Conservation (phyloP, 306 rosid genomes). For the Mucuna pruriens region DNA sequence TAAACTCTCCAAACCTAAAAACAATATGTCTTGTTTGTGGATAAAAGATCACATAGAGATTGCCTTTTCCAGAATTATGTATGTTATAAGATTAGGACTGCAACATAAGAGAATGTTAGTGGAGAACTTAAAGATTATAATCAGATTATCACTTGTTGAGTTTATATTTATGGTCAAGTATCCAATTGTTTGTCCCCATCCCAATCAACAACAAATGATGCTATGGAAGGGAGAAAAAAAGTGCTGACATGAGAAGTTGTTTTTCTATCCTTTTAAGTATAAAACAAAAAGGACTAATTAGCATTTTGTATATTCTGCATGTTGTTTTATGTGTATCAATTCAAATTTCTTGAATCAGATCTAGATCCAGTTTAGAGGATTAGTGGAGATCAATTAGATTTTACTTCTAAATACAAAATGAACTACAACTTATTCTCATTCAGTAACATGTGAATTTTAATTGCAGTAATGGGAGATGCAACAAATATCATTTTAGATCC, state of each 20-base stretch:
- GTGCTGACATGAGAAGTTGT: neutral
- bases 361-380: neutral
- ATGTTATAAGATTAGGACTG: neutral
- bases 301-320: neutral
- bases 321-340: neutral
- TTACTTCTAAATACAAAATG: neutral
- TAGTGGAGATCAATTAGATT: neutral
- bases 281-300: neutral
- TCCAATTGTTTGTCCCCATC: neutral
- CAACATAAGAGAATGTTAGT: neutral
- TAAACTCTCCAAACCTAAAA: neutral
- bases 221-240: neutral
- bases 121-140: neutral
- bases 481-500: conserved; percentile 76
- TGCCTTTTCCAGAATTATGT: neutral
- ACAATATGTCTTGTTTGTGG: neutral
- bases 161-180: neutral
- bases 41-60: neutral
- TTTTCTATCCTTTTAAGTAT: neutral
- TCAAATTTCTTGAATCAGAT: conserved; percentile 2
- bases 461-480: conserved; percentile 62
- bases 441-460: conserved; percentile 28
- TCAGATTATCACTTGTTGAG: neutral
- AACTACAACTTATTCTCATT: neutral
- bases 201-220: neutral